Evolutionary conservation across 2,329 filamentous ascomycete species (phyloP), one percentile per base, ranked within the genome.

Genomic region (Daldinia sp.): DNA sequence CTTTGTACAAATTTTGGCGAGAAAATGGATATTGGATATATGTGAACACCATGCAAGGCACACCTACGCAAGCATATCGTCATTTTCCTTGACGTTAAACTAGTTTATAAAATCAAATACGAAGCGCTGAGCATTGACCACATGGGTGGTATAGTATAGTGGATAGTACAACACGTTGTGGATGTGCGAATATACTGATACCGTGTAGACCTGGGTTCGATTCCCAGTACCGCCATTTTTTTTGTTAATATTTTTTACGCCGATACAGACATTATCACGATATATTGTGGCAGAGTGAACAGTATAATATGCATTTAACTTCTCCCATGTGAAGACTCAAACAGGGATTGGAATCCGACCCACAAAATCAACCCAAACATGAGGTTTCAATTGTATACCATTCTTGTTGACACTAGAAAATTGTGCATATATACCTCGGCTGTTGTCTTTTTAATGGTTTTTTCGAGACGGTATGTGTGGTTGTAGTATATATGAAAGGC

Each of bases 121-220:
- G 13, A 33, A 18, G 7, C 30, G 7, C 7, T n/a, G 15, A 51
- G 46, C 46, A 51, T 26, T 51, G 46, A 51, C 46, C 46, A 51
- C 46, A 30, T 51, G 51, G 67, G 67, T 69, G 67, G 67, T 67
- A 60, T 69, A 63, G 67, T 69, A 67, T 69, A 69, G 60, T 69
- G 67, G 67, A 63, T 67, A 69, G 67, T 67, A 69, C 67, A 67
- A 69, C 63, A 69, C 67, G 67, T 69, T 69, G 67, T 69, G 67
- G 67, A 60, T 59, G 46, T 51, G 46, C 46, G 33, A 10, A 37
- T 53, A 60, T 60, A 60, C 60, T 60, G 50, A 50, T 69, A 66
- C 67, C 67, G 67, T 69, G 63, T 69, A 69, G 55, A 69, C 60
- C 67, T 69, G 67, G 67, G 67, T 69, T 69, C 66, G 66, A 69